phyloP scores from a whole-genome alignment of 257 asterid genomes.

The Euphrasia confusa region DNA sequence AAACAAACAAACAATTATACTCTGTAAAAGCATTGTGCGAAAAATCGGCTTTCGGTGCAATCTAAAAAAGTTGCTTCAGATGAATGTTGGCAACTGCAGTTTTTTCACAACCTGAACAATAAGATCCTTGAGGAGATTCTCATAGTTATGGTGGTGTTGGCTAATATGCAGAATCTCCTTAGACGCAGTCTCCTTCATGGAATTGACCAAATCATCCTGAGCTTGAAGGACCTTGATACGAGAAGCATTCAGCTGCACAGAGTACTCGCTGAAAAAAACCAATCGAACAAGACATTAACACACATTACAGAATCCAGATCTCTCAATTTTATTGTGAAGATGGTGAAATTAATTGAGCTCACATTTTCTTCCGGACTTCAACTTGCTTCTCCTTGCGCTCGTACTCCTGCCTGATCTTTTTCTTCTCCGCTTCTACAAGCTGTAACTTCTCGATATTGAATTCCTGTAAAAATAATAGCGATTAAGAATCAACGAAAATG shows the following conservation, averaged over 20 bases:
- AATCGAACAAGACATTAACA: conserved; percentile 6
- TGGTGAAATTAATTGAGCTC: not conserved
- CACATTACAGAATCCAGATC: conserved; percentile 25
- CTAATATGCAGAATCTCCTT: conserved; percentile 52
- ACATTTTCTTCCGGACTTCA: conserved; percentile 69
- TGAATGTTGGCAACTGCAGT: not conserved
- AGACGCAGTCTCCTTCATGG: conserved; percentile 65
- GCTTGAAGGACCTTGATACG: conserved; percentile 83
- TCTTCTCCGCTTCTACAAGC: conserved; percentile 87
- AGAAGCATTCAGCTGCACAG: conserved; percentile 82
- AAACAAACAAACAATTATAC: not conserved
- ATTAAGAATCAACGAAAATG: not conserved
- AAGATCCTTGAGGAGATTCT: conserved; percentile 59
- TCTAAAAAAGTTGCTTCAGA: not conserved
- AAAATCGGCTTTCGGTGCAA: not conserved
- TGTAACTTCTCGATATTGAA: conserved; percentile 92
- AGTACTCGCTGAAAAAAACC: conserved; percentile 53
- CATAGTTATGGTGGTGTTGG: conserved; percentile 47
- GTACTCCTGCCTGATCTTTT: conserved; percentile 75
- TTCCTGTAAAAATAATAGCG: conserved; percentile 39
- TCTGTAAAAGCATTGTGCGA: not conserved
- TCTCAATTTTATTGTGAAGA: conserved; percentile 8
- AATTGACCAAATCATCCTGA: conserved; percentile 76
- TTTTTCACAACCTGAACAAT: conserved; percentile 61
- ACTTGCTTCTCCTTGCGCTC: conserved; percentile 87